Percentiles rank a stretch among this genome's conserved stretches.
Evolutionary conservation across 78 protist genomes (phyloP).

Genomic region (Dictyostelium capitatum): DNA sequence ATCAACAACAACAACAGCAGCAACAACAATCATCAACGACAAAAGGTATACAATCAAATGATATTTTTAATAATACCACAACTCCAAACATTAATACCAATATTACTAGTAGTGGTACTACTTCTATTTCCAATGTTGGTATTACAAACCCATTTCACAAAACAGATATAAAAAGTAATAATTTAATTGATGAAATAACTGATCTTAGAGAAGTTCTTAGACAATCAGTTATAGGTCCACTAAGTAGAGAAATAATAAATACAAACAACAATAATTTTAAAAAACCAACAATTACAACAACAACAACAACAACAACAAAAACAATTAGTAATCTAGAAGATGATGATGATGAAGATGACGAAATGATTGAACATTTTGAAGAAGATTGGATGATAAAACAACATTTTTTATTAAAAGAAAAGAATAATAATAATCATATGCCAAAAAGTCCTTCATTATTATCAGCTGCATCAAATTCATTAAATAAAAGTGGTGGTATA

Average conservation of each 20-base stretch:
- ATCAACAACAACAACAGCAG: background rate
- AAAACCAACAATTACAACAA: background rate
- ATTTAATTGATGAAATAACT: slow-evolving; percentile 68
- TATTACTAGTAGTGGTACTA: background rate
- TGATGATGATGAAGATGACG: background rate
- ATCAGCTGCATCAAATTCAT: background rate
- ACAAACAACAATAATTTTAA: background rate
- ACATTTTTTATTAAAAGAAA: slow-evolving; percentile 16
- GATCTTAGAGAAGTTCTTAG: slow-evolving; percentile 60
- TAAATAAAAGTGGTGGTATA: background rate
- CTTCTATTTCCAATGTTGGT: slow-evolving; percentile 13
- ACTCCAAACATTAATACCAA: background rate
- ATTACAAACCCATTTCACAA: slow-evolving; percentile 31
- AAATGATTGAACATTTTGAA: background rate
- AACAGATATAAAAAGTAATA: slow-evolving; percentile 50
- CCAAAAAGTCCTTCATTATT: background rate
- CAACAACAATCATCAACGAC: background rate
- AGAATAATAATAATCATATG: background rate
- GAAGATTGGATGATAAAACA: slow-evolving; percentile 18
- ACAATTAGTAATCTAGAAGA: background rate
- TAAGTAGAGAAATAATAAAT: slow-evolving; percentile 35
- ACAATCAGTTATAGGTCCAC: slow-evolving; percentile 63
- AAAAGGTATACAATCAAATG: background rate
- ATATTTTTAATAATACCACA: background rate
- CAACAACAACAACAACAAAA: background rate